Conservation (phyloP, 495 filamentous ascomycete species). For the Oidiodendron maius region DNA sequence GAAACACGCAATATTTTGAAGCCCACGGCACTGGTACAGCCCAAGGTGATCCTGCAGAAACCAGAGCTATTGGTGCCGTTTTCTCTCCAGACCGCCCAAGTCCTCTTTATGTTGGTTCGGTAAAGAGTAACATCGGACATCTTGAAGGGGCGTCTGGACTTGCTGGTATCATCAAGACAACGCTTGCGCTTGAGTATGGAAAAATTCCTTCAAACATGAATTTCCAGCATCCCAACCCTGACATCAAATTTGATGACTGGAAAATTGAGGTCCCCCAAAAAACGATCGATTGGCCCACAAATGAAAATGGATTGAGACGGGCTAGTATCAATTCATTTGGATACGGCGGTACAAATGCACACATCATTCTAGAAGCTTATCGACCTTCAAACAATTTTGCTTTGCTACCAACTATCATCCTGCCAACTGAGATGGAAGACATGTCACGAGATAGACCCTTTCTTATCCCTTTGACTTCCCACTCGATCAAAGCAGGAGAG, state of each 20-base stretch:
- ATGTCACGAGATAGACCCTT: no score
- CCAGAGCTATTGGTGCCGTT: conserved; percentile 26
- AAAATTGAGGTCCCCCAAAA: conserved; percentile 23
- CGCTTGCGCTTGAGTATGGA: conserved; percentile 48
- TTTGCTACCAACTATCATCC: no score
- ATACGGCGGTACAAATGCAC: conserved; percentile 35
- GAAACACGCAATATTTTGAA: conserved; percentile 30
- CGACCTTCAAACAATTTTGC: no score
- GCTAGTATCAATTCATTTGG: conserved; percentile 55
- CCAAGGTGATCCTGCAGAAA: conserved; percentile 42
- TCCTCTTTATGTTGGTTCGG: conserved; percentile 25
- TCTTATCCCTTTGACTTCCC: no score
- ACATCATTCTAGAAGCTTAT: conserved; percentile 42
- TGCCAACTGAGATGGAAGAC: no score
- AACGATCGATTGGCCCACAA: conserved; percentile 32
- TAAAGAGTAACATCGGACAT: conserved; percentile 49
- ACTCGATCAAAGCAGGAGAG: no score
- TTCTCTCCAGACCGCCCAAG: no score
- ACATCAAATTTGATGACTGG: conserved; percentile 17
- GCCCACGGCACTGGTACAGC: conserved; percentile 56
- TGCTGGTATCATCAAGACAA: conserved; percentile 48
- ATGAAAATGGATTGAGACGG: conserved; percentile 27
- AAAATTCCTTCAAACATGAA: conserved; percentile 42
- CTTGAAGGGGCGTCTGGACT: conserved; percentile 50
- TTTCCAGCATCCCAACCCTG: conserved; percentile 43